phyloP scores from a whole-genome alignment of 495 filamentous ascomycete genomes.

The Hyaloscypha hepaticicola region DNA sequence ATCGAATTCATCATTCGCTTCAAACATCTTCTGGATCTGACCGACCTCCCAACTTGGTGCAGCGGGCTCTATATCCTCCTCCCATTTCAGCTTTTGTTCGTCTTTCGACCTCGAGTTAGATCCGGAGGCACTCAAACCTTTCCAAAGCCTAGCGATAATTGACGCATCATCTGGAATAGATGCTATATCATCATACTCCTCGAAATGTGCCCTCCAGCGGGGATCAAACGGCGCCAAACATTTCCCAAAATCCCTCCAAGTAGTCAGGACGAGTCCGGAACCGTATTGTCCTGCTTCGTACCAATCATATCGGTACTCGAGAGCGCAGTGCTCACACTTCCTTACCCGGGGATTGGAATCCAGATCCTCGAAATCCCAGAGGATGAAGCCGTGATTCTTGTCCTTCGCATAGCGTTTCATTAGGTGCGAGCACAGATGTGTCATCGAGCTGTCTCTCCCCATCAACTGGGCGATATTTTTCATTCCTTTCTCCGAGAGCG shows the following conservation, averaged over 20 bases:
- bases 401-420: too few relatives aligned
- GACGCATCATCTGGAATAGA: background rate
- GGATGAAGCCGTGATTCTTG: too few relatives aligned
- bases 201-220: background rate
- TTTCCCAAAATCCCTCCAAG: slow-evolving; percentile 4
- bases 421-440: too few relatives aligned
- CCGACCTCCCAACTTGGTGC: background rate
- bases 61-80: background rate
- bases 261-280: background rate
- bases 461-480: too few relatives aligned
- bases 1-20: background rate
- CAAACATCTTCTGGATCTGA: background rate
- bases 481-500: background rate
- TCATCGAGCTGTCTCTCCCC: too few relatives aligned
- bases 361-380: background rate
- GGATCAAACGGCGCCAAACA: slow-evolving; percentile 1
- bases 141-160: background rate
- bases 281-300: background rate
- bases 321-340: background rate
- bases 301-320: background rate
- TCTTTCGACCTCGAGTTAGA: background rate
- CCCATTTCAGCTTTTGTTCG: background rate
- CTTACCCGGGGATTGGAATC: background rate
- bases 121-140: background rate
- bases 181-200: background rate